These are phyloP conservation scores for Phytophthora citrophthora DNA, from an alignment of 352 stramenopile species.

Conservation along the genomic window DNA sequence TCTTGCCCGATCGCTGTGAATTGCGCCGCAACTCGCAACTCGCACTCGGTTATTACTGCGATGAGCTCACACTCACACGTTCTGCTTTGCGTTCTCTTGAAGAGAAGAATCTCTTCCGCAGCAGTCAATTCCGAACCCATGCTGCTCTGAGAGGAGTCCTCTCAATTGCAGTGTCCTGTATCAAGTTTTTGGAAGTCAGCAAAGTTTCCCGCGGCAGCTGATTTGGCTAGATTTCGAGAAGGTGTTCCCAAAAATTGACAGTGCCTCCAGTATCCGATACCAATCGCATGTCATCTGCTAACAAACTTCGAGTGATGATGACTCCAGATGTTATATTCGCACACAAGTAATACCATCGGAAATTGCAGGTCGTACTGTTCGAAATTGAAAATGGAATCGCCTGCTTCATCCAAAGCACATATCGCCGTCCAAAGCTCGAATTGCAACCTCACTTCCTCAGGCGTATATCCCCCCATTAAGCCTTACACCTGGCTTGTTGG, in stretches of 20 bases:
- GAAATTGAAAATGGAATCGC: slow-evolving; percentile 1
- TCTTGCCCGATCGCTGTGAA: too few relatives aligned
- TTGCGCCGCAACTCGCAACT: too few relatives aligned
- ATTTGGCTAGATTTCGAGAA: not conserved
- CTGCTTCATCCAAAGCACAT: slow-evolving; percentile 21
- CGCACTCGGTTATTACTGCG: too few relatives aligned
- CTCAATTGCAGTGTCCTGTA: not conserved
- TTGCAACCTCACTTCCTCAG: not conserved
- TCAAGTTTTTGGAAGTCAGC: too few relatives aligned
- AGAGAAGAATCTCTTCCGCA: too few relatives aligned
- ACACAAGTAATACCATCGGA: slow-evolving; percentile 2
- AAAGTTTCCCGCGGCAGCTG: not conserved
- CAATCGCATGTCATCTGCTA: not conserved
- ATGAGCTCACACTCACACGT: too few relatives aligned
- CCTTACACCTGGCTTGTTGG: not conserved
- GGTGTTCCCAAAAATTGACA: not conserved
- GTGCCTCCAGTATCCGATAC: not conserved
- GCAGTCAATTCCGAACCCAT: too few relatives aligned
- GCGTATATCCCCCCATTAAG: not conserved
- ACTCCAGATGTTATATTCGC: not conserved
- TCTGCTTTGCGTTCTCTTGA: too few relatives aligned
- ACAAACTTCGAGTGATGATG: not conserved
- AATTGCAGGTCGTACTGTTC: not conserved
- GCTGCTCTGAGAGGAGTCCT: too few relatives aligned
- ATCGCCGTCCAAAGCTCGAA: slow-evolving; percentile 11